Evolutionary conservation across 2,329 filamentous ascomycete species (phyloP), one percentile per base, ranked within the genome.

Genomic region (Fusarium humuli): DNA sequence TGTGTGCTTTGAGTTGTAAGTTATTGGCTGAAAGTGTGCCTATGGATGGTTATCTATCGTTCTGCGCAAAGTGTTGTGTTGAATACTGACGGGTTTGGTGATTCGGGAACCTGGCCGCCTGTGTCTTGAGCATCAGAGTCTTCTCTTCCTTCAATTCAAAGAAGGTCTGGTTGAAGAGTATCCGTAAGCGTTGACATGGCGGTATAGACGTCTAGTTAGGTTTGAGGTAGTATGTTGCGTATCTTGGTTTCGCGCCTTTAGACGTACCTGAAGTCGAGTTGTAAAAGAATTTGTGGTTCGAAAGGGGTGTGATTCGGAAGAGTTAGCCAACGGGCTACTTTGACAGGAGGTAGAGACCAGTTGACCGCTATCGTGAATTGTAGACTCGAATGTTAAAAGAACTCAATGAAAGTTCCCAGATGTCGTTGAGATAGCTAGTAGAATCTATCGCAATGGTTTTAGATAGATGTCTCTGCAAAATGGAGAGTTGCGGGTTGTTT

Each of bases 131-230:
- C 18, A 6, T 16, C 13, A 11, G 6, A 25, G 4, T 12, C 9
- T 12, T 20, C 14, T 16, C 12, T 8, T n/a, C 7, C 7, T 6
- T 27, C 18, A 20, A 14, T 34, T 50, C 29, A 18, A 7, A 18
- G 2, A 25, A 22, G 11, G 16, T 22, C 12, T 3, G 3, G 3
- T 3, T 8, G 8, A 1, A 41, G 23, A 25, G 2, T 13, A n/a
- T 12, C 13, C 29, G 9, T 16, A 40, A 16, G 14, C 5, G 14
- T 27, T 4, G 13, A 2, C 8, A 32, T 6, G 25, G 23, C 3
- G 12, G 27, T 20, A 23, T 18, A 13, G 6, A 27, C 16, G 18
- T n/a, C 14, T 34, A 3, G 13, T 42, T 6, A n/a, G 10, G 13
- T 41, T 10, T 5, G 9, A 41, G 23, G 22, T 20, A 5, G 18